phyloP scores from a whole-genome alignment of 768 basidiomycete genomes.

The Botryobasidium botryosum region DNA sequence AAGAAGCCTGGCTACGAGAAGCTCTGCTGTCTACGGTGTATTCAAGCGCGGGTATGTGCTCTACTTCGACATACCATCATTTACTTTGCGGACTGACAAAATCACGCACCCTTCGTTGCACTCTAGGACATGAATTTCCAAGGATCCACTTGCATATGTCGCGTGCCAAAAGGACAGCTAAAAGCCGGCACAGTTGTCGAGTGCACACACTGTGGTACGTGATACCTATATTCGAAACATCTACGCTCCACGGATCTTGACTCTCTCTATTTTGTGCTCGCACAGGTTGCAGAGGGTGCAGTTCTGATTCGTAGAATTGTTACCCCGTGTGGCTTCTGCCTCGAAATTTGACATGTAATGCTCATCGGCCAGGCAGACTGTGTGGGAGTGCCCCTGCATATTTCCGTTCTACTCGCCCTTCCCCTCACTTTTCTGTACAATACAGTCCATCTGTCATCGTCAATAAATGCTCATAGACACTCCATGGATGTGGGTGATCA shows the following conservation, averaged over 20 bases:
- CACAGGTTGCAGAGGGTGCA: conserved; percentile 88
- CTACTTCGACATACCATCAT: not conserved
- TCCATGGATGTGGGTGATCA: no score
- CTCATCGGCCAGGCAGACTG: no score
- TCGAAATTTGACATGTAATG: not conserved
- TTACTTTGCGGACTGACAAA: not conserved
- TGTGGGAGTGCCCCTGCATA: conserved; percentile 1
- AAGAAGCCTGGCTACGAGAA: conserved; percentile 98
- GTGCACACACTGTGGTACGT: conserved; percentile 91
- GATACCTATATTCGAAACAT: not conserved
- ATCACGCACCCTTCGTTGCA: not conserved
- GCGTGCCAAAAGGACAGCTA: conserved; percentile 89
- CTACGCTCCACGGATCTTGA: not conserved
- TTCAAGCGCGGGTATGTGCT: conserved; percentile 63
- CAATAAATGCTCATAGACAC: no score
- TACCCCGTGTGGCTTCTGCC: not conserved
- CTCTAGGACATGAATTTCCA: conserved; percentile 95
- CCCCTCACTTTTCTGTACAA: no score
- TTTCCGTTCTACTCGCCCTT: not conserved
- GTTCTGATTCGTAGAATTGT: conserved; percentile 51
- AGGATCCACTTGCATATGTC: conserved; percentile 94
- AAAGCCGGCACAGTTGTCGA: conserved; percentile 84
- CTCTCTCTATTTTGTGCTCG: no score
- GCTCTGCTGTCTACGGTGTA: conserved; percentile 89
- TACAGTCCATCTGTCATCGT: no score